Percentiles rank a stretch among this genome's conserved stretches.
Conservation (phyloP, 2,329 filamentous ascomycete species). For the Phaeosphaeriaceae sp. region DNA sequence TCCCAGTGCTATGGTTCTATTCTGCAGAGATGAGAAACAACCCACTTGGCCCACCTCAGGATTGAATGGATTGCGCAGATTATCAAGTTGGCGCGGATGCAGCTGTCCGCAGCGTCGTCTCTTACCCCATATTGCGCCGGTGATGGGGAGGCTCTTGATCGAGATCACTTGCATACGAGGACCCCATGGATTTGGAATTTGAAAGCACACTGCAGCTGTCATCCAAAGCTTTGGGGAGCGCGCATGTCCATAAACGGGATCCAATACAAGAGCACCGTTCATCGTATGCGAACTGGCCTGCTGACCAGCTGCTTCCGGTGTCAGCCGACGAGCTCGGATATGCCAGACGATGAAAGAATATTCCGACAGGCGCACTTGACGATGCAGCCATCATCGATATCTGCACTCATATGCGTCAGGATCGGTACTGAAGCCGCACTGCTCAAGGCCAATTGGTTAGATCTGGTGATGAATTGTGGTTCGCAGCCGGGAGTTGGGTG, state of each 20-base stretch:
- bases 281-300: slow-evolving; percentile 4
- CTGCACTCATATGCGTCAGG: slow-evolving; percentile 10
- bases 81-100: background rate
- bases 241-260: background rate
- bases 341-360: background rate
- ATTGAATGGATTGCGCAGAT: background rate
- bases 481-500: background rate
- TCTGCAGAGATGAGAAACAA: slow-evolving; percentile 4
- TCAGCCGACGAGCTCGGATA: background rate
- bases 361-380: slow-evolving; percentile 4
- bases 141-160: background rate
- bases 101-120: background rate
- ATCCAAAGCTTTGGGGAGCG: background rate
- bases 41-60: background rate
- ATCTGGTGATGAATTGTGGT: background rate
- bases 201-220: background rate
- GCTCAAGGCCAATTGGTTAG: background rate
- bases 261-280: slow-evolving; percentile 3
- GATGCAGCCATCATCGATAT: slow-evolving; percentile 3
- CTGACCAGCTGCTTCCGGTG: slow-evolving; percentile 2
- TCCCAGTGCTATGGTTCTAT: background rate
- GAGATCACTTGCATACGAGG: background rate
- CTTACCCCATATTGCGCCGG: background rate
- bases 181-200: background rate
- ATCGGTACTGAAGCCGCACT: slow-evolving; percentile 10